Evolutionary conservation across 768 basidiomycete genomes (phyloP).

Genomic region (Leccinum olivaceopallidum): DNA sequence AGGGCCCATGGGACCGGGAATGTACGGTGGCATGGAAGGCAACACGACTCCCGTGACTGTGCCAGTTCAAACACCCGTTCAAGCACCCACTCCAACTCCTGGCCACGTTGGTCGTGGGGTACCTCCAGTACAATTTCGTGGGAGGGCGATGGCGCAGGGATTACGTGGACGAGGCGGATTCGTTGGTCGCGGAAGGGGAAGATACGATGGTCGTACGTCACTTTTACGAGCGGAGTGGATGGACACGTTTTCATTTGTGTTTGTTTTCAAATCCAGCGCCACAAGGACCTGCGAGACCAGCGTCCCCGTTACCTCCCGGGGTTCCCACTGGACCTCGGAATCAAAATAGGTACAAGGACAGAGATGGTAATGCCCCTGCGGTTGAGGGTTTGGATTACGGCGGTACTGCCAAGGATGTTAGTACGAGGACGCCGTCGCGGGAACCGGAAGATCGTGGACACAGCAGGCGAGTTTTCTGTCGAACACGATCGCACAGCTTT

Average conservation of each 20-base stretch:
- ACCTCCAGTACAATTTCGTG: conserved; percentile 44
- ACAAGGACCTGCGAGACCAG: conserved; percentile 65
- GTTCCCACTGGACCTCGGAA: conserved; percentile 89
- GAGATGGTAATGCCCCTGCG: conserved; percentile 81
- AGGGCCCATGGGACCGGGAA: conserved; percentile 61
- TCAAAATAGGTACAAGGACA: conserved; percentile 88
- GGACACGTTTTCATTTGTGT: background rate
- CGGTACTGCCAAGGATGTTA: conserved; percentile 49
- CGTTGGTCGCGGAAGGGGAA: conserved; percentile 38
- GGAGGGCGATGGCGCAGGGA: conserved; percentile 43
- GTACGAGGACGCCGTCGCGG: conserved; percentile 55
- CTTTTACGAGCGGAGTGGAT: conserved; percentile 1
- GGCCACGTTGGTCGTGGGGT: conserved; percentile 32
- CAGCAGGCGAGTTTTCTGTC: conserved; percentile 46
- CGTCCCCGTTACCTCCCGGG: conserved; percentile 82
- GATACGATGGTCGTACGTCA: conserved; percentile 42
- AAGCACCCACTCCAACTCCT: conserved; percentile 33
- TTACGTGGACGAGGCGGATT: conserved; percentile 47
- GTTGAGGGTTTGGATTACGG: conserved; percentile 91
- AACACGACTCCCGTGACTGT: conserved; percentile 49
- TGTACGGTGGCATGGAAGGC: conserved; percentile 67
- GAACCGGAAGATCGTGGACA: conserved; percentile 69
- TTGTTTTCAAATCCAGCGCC: conserved; percentile 31
- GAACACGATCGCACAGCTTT: background rate
- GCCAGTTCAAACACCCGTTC: conserved; percentile 37